phyloP scores from a whole-genome alignment of 1,139 yeast genomes.

The Scheffersomyces illinoinensis region DNA sequence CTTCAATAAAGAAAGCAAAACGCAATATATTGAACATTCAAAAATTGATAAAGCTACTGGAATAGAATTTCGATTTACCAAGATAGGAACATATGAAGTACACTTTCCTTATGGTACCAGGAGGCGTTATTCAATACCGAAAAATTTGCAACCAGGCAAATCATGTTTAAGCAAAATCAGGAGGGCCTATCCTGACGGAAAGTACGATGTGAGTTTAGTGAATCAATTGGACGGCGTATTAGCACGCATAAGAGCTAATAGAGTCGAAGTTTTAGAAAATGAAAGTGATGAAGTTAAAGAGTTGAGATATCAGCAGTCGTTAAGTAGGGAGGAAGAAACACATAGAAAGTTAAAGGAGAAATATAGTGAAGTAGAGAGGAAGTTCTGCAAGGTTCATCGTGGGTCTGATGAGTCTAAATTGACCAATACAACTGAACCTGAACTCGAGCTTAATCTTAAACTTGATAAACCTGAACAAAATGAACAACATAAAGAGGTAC shows the following conservation, averaged over 20 bases:
- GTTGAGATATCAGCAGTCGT: neutral
- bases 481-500: neutral
- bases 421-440: neutral
- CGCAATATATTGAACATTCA: neutral
- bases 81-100: neutral
- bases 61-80: neutral
- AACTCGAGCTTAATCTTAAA: too few species aligned
- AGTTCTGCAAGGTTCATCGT: neutral
- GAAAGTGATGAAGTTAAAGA: neutral
- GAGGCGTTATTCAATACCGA: neutral
- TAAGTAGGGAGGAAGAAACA: neutral
- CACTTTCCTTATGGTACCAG: neutral
- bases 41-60: neutral
- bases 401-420: neutral
- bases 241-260: neutral
- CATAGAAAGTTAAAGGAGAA: neutral
- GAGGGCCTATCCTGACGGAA: neutral
- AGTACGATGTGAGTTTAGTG: neutral
- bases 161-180: neutral
- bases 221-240: neutral
- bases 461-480: too few species aligned
- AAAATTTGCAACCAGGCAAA: neutral
- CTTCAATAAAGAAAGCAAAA: neutral
- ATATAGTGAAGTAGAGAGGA: neutral
- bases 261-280: neutral